Evolutionary conservation across 345 rosid genomes (phyloP).

Genomic region (Viola odorata): DNA sequence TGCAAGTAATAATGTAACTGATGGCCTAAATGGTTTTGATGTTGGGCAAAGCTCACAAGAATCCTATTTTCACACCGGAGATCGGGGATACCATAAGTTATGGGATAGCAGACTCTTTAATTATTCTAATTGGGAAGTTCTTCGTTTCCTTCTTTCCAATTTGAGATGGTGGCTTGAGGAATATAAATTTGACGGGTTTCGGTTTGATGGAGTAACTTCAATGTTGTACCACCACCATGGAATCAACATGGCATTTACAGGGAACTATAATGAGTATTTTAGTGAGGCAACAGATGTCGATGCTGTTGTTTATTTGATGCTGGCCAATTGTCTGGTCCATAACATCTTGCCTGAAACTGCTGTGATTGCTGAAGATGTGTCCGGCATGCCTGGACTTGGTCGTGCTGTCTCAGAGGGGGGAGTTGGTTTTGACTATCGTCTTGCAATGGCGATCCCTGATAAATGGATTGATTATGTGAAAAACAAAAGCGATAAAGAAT

Average conservation of each 20-base stretch:
- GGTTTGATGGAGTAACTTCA: constrained; percentile 78
- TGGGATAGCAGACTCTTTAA: constrained; percentile 83
- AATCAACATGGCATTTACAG: constrained; percentile 53
- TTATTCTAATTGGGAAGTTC: constrained; percentile 82
- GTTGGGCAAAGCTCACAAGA: constrained; percentile 67
- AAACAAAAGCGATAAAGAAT: constrained; percentile 64
- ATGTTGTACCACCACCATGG: constrained; percentile 83
- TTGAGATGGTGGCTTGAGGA: constrained; percentile 88
- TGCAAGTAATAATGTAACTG: constrained; percentile 67
- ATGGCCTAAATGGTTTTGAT: constrained; percentile 81
- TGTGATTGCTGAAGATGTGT: constrained; percentile 79
- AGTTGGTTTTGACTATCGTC: constrained; percentile 63
- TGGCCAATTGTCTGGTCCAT: constrained; percentile 60
- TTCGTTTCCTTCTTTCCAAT: constrained; percentile 75
- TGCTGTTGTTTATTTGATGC: constrained; percentile 73
- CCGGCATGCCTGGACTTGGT: constrained; percentile 84
- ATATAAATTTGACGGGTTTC: constrained; percentile 67
- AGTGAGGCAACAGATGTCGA: constrained; percentile 69
- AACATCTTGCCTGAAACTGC: constrained; percentile 58
- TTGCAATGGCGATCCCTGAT: constrained; percentile 82
- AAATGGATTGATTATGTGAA: constrained; percentile 76
- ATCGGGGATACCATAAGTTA: constrained; percentile 58
- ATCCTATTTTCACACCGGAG: constrained; percentile 70
- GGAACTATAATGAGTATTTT: constrained; percentile 62
- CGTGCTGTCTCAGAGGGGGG: constrained; percentile 58